phyloP scores from a whole-genome alignment of 129 eudicot species.

The Flaveria brownii region DNA sequence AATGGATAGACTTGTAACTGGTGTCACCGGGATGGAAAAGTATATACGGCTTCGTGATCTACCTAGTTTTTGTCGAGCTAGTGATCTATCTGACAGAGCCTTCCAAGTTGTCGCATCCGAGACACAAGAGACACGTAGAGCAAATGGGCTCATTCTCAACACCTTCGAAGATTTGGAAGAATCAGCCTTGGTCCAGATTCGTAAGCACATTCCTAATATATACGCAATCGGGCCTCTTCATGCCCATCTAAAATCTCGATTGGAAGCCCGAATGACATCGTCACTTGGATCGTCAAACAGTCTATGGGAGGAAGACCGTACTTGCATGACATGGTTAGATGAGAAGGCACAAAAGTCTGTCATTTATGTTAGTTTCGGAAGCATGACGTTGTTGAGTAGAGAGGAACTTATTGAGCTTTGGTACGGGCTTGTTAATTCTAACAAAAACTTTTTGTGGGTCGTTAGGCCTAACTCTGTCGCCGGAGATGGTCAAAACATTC shows the following conservation, averaged over 20 bases:
- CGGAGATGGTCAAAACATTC: conserved; percentile 31
- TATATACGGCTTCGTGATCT: conserved; percentile 60
- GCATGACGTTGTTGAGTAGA: conserved; percentile 41
- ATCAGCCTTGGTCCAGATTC: conserved; percentile 42
- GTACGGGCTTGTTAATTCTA: conserved; percentile 59
- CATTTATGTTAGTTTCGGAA: conserved; percentile 66
- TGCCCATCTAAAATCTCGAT: conserved; percentile 38
- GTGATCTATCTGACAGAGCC: conserved; percentile 20
- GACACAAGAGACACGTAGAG: conserved; percentile 35
- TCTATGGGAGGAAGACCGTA: conserved; percentile 51
- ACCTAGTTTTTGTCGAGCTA: conserved; percentile 42
- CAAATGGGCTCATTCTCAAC: conserved; percentile 51
- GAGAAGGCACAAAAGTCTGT: conserved; percentile 48
- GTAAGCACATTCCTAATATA: conserved; percentile 39
- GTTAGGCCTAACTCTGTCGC: conserved; percentile 48
- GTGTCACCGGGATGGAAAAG: conserved; percentile 62
- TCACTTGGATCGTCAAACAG: conserved; percentile 34
- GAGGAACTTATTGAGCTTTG: conserved; percentile 56
- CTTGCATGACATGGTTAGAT: conserved; percentile 56
- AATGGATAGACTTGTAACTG: conserved; percentile 39
- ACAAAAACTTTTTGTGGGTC: conserved; percentile 54
- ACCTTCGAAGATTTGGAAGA: conserved; percentile 64
- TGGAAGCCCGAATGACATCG: conserved; percentile 21
- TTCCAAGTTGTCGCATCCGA: conserved; percentile 23
- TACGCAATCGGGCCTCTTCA: conserved; percentile 64